A percentile compares a stretch with the other conserved stretches of the same genome.
Evolutionary conservation across 129 eudicot species (phyloP).

Genomic region (Artemisia argyi): DNA sequence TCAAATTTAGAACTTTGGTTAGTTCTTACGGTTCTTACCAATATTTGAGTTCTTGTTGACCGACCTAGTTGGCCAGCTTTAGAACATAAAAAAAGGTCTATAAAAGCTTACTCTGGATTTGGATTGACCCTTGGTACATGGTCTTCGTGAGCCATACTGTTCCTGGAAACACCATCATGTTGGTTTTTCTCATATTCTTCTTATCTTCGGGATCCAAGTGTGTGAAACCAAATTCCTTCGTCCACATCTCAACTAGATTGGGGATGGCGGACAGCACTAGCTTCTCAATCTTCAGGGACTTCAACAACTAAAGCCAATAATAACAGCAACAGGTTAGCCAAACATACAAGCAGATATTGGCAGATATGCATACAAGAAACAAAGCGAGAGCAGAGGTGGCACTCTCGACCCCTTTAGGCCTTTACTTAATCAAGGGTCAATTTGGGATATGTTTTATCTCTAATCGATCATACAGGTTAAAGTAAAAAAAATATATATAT

Average conservation of each 20-base stretch:
- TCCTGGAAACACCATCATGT: conserved; percentile 91
- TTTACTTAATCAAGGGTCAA: background rate
- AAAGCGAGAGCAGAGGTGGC: background rate
- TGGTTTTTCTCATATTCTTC: conserved; percentile 45
- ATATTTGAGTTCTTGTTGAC: background rate
- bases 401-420: background rate
- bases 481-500: background rate
- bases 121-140: conserved; percentile 29
- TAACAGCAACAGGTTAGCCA: conserved; percentile 7
- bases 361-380: background rate
- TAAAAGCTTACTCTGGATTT: conserved; percentile 25
- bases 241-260: conserved; percentile 75
- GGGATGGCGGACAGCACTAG: conserved; percentile 89
- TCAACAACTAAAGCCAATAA: conserved; percentile 55
- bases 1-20: too few relatives aligned
- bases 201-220: conserved; percentile 70
- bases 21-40: too few relatives aligned
- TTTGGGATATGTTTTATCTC: background rate
- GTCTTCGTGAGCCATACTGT: conserved; percentile 82
- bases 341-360: background rate
- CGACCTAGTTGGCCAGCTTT: background rate
- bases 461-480: background rate
- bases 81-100: conserved; percentile 7
- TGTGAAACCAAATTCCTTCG: conserved; percentile 70
- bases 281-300: conserved; percentile 74